A percentile compares a stretch with the other conserved stretches of the same genome.
Evolutionary conservation across 495 filamentous ascomycete species (phyloP).

Genomic region (Podospora sp.): DNA sequence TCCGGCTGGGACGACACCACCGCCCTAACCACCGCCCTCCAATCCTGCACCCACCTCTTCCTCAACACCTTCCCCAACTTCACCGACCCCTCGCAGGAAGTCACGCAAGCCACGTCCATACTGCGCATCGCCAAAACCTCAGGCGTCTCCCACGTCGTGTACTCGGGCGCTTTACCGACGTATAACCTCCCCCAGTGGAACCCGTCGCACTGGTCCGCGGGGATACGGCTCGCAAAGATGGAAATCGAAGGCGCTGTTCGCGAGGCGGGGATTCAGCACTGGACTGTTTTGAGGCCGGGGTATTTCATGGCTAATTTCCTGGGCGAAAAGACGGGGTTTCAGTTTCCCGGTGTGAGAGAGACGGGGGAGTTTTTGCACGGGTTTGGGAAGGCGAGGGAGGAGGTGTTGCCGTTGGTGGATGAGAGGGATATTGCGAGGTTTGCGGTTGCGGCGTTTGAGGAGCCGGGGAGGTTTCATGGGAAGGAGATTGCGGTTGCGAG

Average conservation of each 20-base stretch:
- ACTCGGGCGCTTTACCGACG: slow-evolving; percentile 39
- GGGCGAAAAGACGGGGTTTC: slow-evolving; percentile 31
- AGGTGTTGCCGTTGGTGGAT: slow-evolving; percentile 45
- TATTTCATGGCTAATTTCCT: slow-evolving; percentile 58
- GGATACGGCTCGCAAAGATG: slow-evolving; percentile 31
- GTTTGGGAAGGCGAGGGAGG: slow-evolving; percentile 27
- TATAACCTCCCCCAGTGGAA: slow-evolving; percentile 28
- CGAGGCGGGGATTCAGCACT: slow-evolving; percentile 38
- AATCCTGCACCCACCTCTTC: slow-evolving; percentile 51
- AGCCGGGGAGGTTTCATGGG: slow-evolving; percentile 43
- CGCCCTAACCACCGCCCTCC: slow-evolving; percentile 39
- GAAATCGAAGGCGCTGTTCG: slow-evolving; percentile 41
- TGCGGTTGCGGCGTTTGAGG: slow-evolving; percentile 44
- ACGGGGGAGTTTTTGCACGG: slow-evolving; percentile 34
- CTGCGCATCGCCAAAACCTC: slow-evolving; percentile 45
- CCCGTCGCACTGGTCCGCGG: slow-evolving; percentile 26
- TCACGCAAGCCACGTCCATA: slow-evolving; percentile 42
- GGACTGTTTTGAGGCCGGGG: slow-evolving; percentile 49
- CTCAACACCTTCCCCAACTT: slow-evolving; percentile 48
- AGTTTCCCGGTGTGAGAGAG: slow-evolving; percentile 44
- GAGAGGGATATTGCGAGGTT: slow-evolving; percentile 54
- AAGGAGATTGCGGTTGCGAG: slow-evolving; percentile 45
- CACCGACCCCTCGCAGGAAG: slow-evolving; percentile 33
- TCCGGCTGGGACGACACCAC: slow-evolving; percentile 41
- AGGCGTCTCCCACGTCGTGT: slow-evolving; percentile 42